Evolutionary conservation across 805 yeast species (phyloP), one percentile per base, ranked within the genome.

Genomic region (Metschnikowia corniflorae): DNA sequence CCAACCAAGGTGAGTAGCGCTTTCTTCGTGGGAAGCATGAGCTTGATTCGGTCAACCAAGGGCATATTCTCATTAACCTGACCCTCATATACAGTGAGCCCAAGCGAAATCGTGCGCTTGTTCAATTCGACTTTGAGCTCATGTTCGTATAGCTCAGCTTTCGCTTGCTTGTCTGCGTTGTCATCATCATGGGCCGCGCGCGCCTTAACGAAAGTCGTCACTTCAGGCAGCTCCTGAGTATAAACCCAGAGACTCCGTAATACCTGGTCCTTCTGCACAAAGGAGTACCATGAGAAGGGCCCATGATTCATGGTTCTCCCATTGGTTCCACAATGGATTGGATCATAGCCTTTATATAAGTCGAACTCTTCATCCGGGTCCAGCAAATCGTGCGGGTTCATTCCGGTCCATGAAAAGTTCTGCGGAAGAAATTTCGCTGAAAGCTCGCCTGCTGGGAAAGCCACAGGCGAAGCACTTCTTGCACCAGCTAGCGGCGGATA

Each of bases 241-340:
- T 27, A 42, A 6, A 26, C 35, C 47, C 47, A 44, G 6, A 49
- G 16, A 2, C 25, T 18, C 7, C 14, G 21, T 26, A 54, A 33
- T 1, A 46, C 57, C 3, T 58, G 60, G 54, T 78, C 84, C 43
- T 66, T 74, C 37, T 66, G 64, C 35, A 77, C 54, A 17, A 72
- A 39, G 0, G 81, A 55, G 4, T 70, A 45, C 70, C 78, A 71
- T 1, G 79, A 54, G 23, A 75, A 61, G 0, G 82, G 77, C 1
- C 82, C 83, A 53, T 66, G 70, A 46, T 69, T 68, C 40, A 65
- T 63, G 21, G 70, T 54, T 28, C 75, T 54, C 10, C 50, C 36
- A 3, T 68, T 57, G 32, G 62, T 67, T 18, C 61, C 62, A 13
- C 64, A 42, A 34, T 66, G 55, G 37, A 74, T 60, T 0, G 82